A percentile compares a stretch with the other conserved stretches of the same genome.
Evolutionary conservation across 331 rosid species (phyloP).

Genomic region (Quercus lobata): DNA sequence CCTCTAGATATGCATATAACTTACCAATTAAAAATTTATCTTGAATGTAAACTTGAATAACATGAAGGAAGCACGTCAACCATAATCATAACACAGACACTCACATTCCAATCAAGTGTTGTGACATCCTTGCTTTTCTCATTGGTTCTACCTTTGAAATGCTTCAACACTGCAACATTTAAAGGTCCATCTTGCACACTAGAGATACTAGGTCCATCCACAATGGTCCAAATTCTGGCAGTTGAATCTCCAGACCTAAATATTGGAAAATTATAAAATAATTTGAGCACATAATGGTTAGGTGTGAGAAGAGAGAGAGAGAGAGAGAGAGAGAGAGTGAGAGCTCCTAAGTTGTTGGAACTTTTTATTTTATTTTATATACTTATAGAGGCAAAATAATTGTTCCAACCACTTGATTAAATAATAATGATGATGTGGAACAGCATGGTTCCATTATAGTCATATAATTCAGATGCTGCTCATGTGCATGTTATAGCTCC

Average conservation of each 20-base stretch:
- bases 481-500: not conserved
- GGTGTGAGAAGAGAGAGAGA: not conserved
- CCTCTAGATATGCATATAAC: too few species aligned
- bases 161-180: conserved; percentile 32
- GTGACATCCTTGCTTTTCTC: conserved; percentile 47
- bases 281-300: not conserved
- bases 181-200: conserved; percentile 12
- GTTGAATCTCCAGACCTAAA: conserved; percentile 48
- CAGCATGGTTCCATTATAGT: not conserved
- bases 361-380: not conserved
- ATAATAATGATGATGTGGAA: not conserved
- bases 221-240: conserved; percentile 42
- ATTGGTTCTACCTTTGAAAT: conserved; percentile 38
- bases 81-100: conserved; percentile 7
- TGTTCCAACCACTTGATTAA: not conserved
- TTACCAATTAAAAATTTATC: not conserved
- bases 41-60: not conserved
- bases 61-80: not conserved
- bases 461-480: not conserved
- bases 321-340: not conserved
- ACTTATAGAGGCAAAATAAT: not conserved
- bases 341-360: not conserved
- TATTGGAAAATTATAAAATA: not conserved
- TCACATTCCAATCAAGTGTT: conserved; percentile 50
- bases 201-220: conserved; percentile 28